Percentiles rank a stretch among this genome's conserved stretches.
phyloP scores from a whole-genome alignment of 257 asterid genomes.

The Linderniella brevidens region DNA sequence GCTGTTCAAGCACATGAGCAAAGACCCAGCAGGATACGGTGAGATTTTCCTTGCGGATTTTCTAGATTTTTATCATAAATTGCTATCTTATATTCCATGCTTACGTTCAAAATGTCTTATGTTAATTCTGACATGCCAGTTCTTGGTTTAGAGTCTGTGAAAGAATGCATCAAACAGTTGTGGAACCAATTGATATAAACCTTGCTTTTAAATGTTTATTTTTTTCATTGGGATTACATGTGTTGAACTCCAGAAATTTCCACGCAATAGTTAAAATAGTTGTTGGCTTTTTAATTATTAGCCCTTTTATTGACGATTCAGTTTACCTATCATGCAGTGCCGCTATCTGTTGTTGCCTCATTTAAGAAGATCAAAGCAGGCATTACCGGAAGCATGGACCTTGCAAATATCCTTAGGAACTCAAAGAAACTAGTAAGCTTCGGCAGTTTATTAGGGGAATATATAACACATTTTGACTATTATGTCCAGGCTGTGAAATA shows the following conservation, averaged over 20 bases:
- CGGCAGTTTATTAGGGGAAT: too few species aligned
- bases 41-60: slow-evolving; percentile 8
- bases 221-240: too few species aligned
- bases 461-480: too few species aligned
- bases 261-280: neutral
- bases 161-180: neutral
- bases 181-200: neutral
- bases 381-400: slow-evolving; percentile 27
- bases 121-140: neutral
- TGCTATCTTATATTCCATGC: neutral
- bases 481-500: slow-evolving; percentile 2
- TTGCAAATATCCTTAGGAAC: slow-evolving; percentile 33
- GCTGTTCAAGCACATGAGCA: slow-evolving; percentile 47
- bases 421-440: slow-evolving; percentile 46
- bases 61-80: neutral
- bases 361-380: slow-evolving; percentile 52
- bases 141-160: too few species aligned
- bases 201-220: too few species aligned
- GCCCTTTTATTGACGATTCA: neutral
- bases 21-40: slow-evolving; percentile 88
- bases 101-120: neutral
- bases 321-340: slow-evolving; percentile 16
- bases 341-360: slow-evolving; percentile 46
- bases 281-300: neutral
- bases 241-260: too few species aligned